Evolutionary conservation across 352 stramenopile genomes (phyloP), one percentile per base, ranked within the genome.

Genomic region (Globisporangium echinulatum): DNA sequence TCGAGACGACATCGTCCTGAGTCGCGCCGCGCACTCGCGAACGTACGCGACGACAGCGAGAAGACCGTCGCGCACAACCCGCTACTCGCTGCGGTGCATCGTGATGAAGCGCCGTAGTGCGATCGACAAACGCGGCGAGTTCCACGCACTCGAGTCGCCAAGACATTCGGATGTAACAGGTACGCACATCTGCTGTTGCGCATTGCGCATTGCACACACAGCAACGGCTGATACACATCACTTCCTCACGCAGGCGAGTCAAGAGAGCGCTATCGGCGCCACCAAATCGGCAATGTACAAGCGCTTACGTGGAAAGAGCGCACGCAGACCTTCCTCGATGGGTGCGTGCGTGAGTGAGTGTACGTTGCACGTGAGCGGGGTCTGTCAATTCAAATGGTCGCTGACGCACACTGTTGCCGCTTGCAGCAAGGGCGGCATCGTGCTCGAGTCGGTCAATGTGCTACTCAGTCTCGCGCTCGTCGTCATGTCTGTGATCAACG

Each of bases 401-500:
- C 3, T 42, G 49, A 54, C 50, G 43, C 10, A 8, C 7, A 8
- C 19, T 5, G n/a, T 4, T 48, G 19, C 11, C 15, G 17, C 3
- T 36, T 19, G 4, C 49, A 78, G 74, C 5, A 66, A 53, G 33
- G 40, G 47, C 3, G 75, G 72, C 25, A 61, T 82, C 46, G 54
- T 54, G 15, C 63, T 80, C 48, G 75, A 82, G 54, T 62, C 57
- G 19, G 42, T 77, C 59, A 82, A 85, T 53, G 72, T 80, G 13
- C 6, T 77, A 50, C 65, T 82, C 44, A 82, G 72, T 50, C 42
- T 85, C 59, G 61, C 74, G 14, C 68, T 85, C 38, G 72, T 82
- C 33, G 61, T 71, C 50, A 64, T 78, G 33, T 66, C 75, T 8
- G 70, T 85, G 54, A 55, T 72, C 38, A 58, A 77, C 37, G 72